Evolutionary conservation across 2,329 filamentous ascomycete genomes (phyloP).

Genomic region (Fusarium sp.): DNA sequence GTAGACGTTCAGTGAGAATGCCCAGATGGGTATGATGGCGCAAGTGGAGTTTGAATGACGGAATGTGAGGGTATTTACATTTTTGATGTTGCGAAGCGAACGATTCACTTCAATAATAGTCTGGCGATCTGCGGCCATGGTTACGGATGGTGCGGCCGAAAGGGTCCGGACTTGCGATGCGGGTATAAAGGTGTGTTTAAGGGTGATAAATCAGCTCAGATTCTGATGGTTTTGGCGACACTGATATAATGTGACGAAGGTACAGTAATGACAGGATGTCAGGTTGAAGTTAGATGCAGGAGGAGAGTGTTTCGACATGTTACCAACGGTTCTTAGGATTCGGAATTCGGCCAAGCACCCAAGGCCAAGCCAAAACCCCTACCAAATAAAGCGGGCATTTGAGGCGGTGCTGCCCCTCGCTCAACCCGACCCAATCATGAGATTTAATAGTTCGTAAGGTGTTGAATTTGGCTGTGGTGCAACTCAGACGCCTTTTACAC

Average conservation of each 20-base stretch:
- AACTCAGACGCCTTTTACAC: slow-evolving; percentile 11
- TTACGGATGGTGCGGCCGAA: slow-evolving; percentile 28
- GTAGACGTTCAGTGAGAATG: background rate
- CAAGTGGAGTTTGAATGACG: too few species aligned
- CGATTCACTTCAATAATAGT: slow-evolving; percentile 78
- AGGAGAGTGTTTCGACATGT: slow-evolving; percentile 21
- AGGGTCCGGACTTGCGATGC: slow-evolving; percentile 1
- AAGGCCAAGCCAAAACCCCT: slow-evolving; percentile 8
- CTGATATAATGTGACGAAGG: slow-evolving; percentile 4
- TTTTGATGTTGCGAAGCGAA: slow-evolving; percentile 88
- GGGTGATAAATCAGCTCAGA: background rate
- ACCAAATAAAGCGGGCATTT: slow-evolving; percentile 38
- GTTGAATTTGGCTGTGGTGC: background rate
- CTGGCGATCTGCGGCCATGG: slow-evolving; percentile 65
- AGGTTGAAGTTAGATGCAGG: slow-evolving; percentile 11
- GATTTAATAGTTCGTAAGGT: slow-evolving; percentile 5
- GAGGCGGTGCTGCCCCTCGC: slow-evolving; percentile 42
- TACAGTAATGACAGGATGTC: slow-evolving; percentile 14
- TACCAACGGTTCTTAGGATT: slow-evolving; percentile 1
- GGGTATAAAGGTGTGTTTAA: background rate
- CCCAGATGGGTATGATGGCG: background rate
- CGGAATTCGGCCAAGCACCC: slow-evolving; percentile 11
- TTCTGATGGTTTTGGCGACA: background rate
- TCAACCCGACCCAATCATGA: slow-evolving; percentile 31
- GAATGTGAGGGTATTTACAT: slow-evolving; percentile 60